These are phyloP conservation scores for Microthyrium microscopicum DNA, from an alignment of 2,329 filamentous ascomycete species.

Conservation along the genomic window DNA sequence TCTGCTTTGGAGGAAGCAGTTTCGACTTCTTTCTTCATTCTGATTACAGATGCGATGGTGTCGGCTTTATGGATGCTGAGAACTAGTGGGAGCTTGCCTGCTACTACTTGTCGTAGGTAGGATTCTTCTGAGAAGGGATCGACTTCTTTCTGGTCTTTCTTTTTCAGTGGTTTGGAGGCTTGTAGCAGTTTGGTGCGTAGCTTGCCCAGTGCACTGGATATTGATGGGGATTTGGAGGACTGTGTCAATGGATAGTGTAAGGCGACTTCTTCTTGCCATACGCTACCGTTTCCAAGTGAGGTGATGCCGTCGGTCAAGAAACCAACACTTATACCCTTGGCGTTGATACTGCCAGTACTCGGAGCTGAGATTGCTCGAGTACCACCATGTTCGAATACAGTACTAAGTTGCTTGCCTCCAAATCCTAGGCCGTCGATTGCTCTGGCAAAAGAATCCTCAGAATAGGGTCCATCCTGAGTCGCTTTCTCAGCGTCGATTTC, in stretches of 20 bases:
- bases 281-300: slow-evolving; percentile 29
- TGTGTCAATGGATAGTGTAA: slow-evolving; percentile 33
- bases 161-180: too few species aligned
- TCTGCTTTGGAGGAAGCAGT: slow-evolving; percentile 42
- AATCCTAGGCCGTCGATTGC: slow-evolving; percentile 21
- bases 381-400: slow-evolving; percentile 32
- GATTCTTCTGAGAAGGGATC: too few species aligned
- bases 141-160: too few species aligned
- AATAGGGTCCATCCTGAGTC: slow-evolving; percentile 33
- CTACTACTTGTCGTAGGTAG: slow-evolving; percentile 19
- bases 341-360: slow-evolving; percentile 26
- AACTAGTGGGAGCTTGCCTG: slow-evolving; percentile 21
- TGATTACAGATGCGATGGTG: slow-evolving; percentile 24
- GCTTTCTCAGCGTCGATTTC: slow-evolving; percentile 41
- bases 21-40: slow-evolving; percentile 26
- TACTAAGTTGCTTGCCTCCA: slow-evolving; percentile 25
- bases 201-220: slow-evolving; percentile 16
- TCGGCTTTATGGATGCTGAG: slow-evolving; percentile 24
- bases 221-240: slow-evolving; percentile 17
- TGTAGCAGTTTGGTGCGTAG: slow-evolving; percentile 23
- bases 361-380: slow-evolving; percentile 43
- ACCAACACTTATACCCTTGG: slow-evolving; percentile 42
- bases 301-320: slow-evolving; percentile 36
- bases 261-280: slow-evolving; percentile 36
- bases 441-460: slow-evolving; percentile 31